Base-by-base conservation (phyloP, 148 eudicot species). In the Rhododendron henanense region DNA sequence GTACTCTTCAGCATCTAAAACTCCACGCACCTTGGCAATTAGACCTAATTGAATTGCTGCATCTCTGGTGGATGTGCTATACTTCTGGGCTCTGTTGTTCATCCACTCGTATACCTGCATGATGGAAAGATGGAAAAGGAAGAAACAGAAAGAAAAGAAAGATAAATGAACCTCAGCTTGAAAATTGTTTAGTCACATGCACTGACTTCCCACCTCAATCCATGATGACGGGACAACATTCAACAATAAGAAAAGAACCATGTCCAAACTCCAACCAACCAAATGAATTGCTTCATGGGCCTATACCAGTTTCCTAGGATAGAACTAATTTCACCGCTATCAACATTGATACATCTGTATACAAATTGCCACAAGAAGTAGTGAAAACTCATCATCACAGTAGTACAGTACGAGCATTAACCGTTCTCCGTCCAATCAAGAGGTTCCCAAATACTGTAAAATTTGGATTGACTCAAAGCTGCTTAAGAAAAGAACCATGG, bases 51-150 rank as follows among this genome's bases (percentile, higher is more conserved):
- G 96, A 92, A 97, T 93, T 67, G 98, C 99, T 48, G 91, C 85
- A 69, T 97, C 99, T 84, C 96, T 94, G 69, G 93, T 87, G 73
- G 92, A 89, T 78, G 91, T 81, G 89, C 90, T 88, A 90, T 90
- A 97, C 81, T 90, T 90, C 87, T 93, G 97, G 57, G 85, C 84
- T 89, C 91, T 90, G 89, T 90, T 90, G 76, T 90, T 93, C 95
- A 97, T 97, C 99, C 99, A 97, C 79, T 92, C 94, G 81, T 93
- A 95, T 25, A 95, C 94, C 99, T 96, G 91, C 79, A 35, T 75
- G 79, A 37, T 19, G 79, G 37, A 74, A 74, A 74, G 59, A 33
- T 23, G 59, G 33, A 37, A 55, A n/a, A 25, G 5, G 69, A 28
- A 79, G 21, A 13, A 25, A 39, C 21, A 47, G 28, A 23, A 59